phyloP scores from a whole-genome alignment of 495 filamentous ascomycete species.

The Aspergillus avenaceus region DNA sequence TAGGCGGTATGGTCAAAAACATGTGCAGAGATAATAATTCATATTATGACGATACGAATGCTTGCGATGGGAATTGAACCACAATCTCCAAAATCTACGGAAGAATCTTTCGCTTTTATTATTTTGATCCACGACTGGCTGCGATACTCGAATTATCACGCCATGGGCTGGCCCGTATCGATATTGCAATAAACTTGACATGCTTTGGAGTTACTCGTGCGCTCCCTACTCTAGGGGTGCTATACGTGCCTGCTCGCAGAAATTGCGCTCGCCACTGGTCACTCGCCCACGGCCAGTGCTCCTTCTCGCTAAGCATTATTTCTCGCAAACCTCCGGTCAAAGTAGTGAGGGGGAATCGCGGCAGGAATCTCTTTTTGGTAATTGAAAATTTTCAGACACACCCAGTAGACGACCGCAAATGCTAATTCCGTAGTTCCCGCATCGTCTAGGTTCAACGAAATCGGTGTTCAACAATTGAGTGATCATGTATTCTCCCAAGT shows the following conservation, averaged over 20 bases:
- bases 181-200: constrained; percentile 1
- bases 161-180: constrained; percentile 14
- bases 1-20: no score
- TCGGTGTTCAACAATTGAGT: constrained; percentile 92
- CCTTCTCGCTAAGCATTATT: constrained; percentile 17
- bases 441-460: constrained; percentile 74
- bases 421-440: constrained; percentile 48
- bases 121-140: constrained; percentile 12
- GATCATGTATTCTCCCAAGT: constrained; percentile 76
- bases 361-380: constrained; percentile 35
- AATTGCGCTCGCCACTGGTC: constrained; percentile 19
- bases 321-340: constrained; percentile 25
- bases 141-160: constrained; percentile 15
- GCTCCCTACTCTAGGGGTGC: constrained; percentile 35
- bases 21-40: no score
- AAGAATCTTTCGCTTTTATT: background rate
- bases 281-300: constrained; percentile 16
- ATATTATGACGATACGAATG: no score
- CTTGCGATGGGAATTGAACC: no score
- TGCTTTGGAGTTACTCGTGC: constrained; percentile 28
- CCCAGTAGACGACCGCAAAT: constrained; percentile 3
- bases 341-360: constrained; percentile 13
- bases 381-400: background rate
- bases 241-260: constrained; percentile 24
- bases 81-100: constrained; percentile 3